A percentile compares a stretch with the other conserved stretches of the same genome.
Conservation (phyloP, 192 early-diverging fungal genomes). For the Cetraspora pellucida region DNA sequence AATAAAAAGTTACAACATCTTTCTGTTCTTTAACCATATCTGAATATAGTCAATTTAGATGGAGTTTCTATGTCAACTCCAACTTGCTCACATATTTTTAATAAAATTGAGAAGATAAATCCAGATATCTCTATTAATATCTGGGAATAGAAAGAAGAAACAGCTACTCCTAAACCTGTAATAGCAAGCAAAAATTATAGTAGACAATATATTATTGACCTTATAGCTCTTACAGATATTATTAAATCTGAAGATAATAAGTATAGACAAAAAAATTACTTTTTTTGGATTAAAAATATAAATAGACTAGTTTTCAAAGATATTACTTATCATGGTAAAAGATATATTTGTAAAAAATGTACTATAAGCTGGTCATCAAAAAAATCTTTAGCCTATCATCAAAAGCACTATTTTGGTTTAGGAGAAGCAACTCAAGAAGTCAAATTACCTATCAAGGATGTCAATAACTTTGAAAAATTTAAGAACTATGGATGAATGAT, state of each 20-base stretch:
- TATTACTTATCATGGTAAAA: background rate
- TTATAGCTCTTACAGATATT: too few relatives aligned
- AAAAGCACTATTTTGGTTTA: background rate
- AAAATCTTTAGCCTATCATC: background rate
- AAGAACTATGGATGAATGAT: slow-evolving; percentile 13
- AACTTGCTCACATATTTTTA: background rate
- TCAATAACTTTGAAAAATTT: slow-evolving; percentile 7
- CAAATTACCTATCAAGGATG: slow-evolving; percentile 1
- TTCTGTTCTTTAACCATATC: too few relatives aligned
- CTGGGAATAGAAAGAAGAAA: slow-evolving; percentile 20
- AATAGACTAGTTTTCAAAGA: slow-evolving; percentile 10
- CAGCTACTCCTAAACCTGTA: slow-evolving; percentile 4
- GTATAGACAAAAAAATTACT: background rate
- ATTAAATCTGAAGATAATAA: background rate
- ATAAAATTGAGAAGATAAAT: slow-evolving; percentile 11
- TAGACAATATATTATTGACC: too few relatives aligned
- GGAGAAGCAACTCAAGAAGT: background rate
- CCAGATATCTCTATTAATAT: slow-evolving; percentile 21
- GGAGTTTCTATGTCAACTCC: slow-evolving; percentile 7
- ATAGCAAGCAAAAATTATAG: background rate
- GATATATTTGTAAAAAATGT: slow-evolving; percentile 5
- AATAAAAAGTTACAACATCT: too few relatives aligned
- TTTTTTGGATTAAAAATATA: slow-evolving; percentile 16
- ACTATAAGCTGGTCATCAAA: background rate
- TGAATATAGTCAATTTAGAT: slow-evolving; percentile 6